Evolutionary conservation across 2,329 filamentous ascomycete species (phyloP), one percentile per base, ranked within the genome.

Genomic region (Talaromyces sp.): DNA sequence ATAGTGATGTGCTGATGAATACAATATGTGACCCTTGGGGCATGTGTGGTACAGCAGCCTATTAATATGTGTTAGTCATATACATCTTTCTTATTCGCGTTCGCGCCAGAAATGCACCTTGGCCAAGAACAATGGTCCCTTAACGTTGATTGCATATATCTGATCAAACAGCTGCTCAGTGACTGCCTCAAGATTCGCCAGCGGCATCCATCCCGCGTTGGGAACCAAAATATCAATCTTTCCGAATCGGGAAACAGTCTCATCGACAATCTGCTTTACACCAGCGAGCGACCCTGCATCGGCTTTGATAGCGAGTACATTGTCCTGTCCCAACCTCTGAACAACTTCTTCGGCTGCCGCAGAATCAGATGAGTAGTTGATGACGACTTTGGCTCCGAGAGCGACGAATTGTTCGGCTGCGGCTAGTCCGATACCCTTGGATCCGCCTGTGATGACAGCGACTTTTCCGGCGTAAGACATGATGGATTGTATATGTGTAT

Each of bases 181-280:
- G 1, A 81, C 80, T 24, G 76, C 70, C 39, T 82, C 80, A 14
- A 88, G 75, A 58, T 81, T 79, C n/a, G 76, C 79, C 75, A 85
- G 80, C 2, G 76, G 76, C 74, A 86, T 76, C 3, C 83, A 70
- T 0, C 82, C 87, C 0, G 87, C 86, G 67, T 86, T 87, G 2
- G 83, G 78, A 54, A 89, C 77, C 3, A 89, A 67, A 43, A 88
- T 81, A 75, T 90, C 87, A 68, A 89, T 83, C 66, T 81, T 81
- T 31, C 83, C 83, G 67, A 84, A 87, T 49, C 77, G 79, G 2
- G 77, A 69, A 1, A 88, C 78, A 0, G 84, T 79, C 7, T 77
- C 75, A 1, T 79, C 72, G 19, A 89, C 79, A 5, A 89, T 78
- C 16, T 72, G 73, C n/a, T 81, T 78, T 62, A 86, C 77, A 10